A percentile compares a stretch with the other conserved stretches of the same genome.
These are phyloP conservation scores for Populus alba DNA, from an alignment of 345 rosid species.

Conservation along the genomic window DNA sequence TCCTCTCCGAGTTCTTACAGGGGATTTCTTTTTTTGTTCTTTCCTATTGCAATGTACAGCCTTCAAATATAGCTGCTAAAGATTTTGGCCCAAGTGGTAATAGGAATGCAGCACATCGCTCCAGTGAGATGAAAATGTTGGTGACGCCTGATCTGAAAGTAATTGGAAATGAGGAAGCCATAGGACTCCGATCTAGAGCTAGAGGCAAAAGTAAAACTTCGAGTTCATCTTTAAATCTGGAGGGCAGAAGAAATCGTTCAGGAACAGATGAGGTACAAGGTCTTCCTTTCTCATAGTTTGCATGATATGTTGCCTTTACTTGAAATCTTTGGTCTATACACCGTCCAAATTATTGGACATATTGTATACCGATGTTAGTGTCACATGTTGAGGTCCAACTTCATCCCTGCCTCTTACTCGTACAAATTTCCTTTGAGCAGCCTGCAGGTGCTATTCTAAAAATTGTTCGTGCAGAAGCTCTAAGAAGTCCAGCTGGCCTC, in stretches of 20 bases:
- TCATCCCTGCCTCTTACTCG: constrained; percentile 4
- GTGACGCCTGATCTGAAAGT: not conserved
- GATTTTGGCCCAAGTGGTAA: constrained; percentile 3
- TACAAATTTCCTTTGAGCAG: constrained; percentile 30
- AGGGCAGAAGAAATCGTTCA: constrained; percentile 14
- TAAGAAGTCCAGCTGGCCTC: constrained; percentile 3
- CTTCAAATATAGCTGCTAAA: not conserved
- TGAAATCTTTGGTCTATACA: not conserved
- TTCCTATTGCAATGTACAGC: constrained; percentile 6
- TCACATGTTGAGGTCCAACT: not conserved
- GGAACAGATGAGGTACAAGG: constrained; percentile 27
- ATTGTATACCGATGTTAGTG: not conserved
- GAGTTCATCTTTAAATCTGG: constrained; percentile 17
- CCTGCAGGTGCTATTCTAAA: constrained; percentile 20
- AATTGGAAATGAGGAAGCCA: constrained; percentile 11
- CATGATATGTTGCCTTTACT: not conserved
- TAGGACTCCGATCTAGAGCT: constrained; percentile 5
- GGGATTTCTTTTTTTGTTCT: constrained; percentile 8
- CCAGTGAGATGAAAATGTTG: not conserved
- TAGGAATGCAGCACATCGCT: not conserved
- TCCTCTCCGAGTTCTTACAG: not conserved
- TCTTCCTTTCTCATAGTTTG: not conserved
- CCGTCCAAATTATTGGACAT: not conserved
- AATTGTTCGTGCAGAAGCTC: constrained; percentile 10
- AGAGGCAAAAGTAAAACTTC: constrained; percentile 14